Evolutionary conservation across 2,329 filamentous ascomycete species (phyloP), one percentile per base, ranked within the genome.

Genomic region (Ophiostoma pallidulum): DNA sequence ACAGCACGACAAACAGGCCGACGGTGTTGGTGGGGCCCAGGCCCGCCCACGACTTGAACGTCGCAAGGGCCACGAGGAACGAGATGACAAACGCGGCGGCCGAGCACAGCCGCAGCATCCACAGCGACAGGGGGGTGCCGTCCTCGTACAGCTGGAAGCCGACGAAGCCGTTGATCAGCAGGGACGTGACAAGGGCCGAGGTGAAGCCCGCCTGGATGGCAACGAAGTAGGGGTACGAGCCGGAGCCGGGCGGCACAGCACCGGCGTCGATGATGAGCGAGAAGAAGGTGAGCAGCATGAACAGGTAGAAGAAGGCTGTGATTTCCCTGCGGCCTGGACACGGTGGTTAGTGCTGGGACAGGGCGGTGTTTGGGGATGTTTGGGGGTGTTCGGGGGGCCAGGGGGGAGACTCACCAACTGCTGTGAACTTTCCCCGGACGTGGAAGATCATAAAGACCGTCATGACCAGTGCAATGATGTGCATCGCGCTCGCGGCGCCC

Each of bases 111-210:
- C 91, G 82, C 52, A 98, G 71, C 57, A 96, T 80, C 92, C 92
- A 98, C 37, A 98, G 82, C 0, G 90, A 96, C 35, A 97, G 71
- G 2, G 84, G 83, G 2, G 92, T 98, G 43, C 92, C 92, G 60
- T 98, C 92, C 66, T 98, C 92, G 65, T 98, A 98, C 12, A 98
- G 74, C 67, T 97, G 92, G 67, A 98, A 98, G 29, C 92, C 92
- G 46, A 98, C 91, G 61, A 98, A 98, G 37, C 92, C 92, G 65
- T 97, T 97, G 72, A 98, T 90, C 58, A 97, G 71, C 48, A 98
- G 73, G 63, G 85, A 94, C 22, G 88, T 91, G 62, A 92, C 84
- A 24, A 94, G 75, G 1, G 92, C 87, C 31, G 88, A 95, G 19
- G 82, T 73, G 45, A 98, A 72, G 13, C 91, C 92, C 53, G 83